phyloP scores from a whole-genome alignment of 768 basidiomycete genomes.

The Suillus subaureus region DNA sequence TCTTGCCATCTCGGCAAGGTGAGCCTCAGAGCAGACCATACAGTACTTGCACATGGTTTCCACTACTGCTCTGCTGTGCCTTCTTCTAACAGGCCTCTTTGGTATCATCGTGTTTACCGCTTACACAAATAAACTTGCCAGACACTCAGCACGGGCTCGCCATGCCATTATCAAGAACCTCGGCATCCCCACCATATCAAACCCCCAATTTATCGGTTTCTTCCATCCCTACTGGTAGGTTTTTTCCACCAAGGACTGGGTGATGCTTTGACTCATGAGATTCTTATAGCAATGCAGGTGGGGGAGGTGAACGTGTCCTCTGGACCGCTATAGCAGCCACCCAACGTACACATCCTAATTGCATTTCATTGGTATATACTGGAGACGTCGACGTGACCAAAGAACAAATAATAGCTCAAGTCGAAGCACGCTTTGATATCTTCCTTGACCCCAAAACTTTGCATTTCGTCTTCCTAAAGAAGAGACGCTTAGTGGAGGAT shows the following conservation, averaged over 20 bases:
- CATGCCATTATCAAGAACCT: conserved; percentile 24
- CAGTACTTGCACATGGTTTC: background rate
- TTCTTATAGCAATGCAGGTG: conserved; percentile 82
- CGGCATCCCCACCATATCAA: conserved; percentile 6
- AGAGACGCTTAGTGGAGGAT: conserved; percentile 76
- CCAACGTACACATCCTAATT: conserved; percentile 65
- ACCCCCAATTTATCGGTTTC: conserved; percentile 65
- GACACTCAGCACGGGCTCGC: conserved; percentile 24
- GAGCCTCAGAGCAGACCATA: background rate
- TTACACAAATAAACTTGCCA: conserved; percentile 27
- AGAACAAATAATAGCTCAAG: conserved; percentile 77
- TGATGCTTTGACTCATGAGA: conserved; percentile 34
- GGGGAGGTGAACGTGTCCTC: conserved; percentile 93
- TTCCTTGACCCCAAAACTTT: conserved; percentile 61
- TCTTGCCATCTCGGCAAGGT: background rate
- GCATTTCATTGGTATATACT: conserved; percentile 83
- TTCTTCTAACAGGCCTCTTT: conserved; percentile 14
- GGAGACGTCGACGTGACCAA: conserved; percentile 86
- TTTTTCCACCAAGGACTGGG: background rate
- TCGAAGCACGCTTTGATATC: conserved; percentile 86
- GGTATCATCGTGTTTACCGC: conserved; percentile 22
- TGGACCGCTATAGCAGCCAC: conserved; percentile 87
- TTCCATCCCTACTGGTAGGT: conserved; percentile 96
- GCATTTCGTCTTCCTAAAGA: conserved; percentile 80
- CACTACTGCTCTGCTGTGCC: conserved; percentile 17